Base-by-base conservation (phyloP, 2,329 filamentous ascomycete genomes). In the Epichloe festucae region DNA sequence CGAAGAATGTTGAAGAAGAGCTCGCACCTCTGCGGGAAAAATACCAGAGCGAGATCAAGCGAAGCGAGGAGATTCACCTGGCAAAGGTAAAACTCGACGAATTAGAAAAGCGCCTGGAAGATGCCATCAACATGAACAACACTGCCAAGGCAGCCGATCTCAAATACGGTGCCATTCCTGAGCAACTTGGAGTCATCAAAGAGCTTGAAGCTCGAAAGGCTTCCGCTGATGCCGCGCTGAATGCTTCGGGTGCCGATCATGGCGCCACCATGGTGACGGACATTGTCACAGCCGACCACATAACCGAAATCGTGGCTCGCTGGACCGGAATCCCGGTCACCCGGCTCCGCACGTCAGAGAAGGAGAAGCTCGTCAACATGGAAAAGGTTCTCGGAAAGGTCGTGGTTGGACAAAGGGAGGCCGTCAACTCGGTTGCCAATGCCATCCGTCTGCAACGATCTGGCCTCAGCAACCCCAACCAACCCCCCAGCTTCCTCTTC, bases 241-340 rank as follows among this genome's bases (percentile, higher is more conserved):
- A 73, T 60, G 70, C 73, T 5, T 67, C 65, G 10, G 72, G 71
- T 34, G 70, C 72, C 31, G 87, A 86, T 38, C 69, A 74, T 4
- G 79, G 79, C 51, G 80, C 82, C 50, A 80, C 87, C 23, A 84
- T 97, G 67, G 79, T 97, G 51, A 94, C 90, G 3, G 93, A 98
- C 65, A 80, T 93, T 46, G 93, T 98, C 58, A 93, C 93, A 5
- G 89, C 90, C 11, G 93, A 98, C 57, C 90, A 98, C 68, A 98
- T 98, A 76, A 97, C 98, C 66, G 91, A 97, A 65, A 98, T 98
- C 55, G 93, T 98, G 50, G 86, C 87, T 51, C 84, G 89, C 55
- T 96, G 90, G 88, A 98, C 93, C n/a, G 93, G 93, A 57, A 98
- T 98, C 60, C 93, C 93, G 1, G 89, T 98, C 53, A 97, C 89